Percentiles rank a stretch among this genome's conserved stretches.
phyloP scores from a whole-genome alignment of 495 filamentous ascomycete genomes.

The Aspergillus taichungensis region DNA sequence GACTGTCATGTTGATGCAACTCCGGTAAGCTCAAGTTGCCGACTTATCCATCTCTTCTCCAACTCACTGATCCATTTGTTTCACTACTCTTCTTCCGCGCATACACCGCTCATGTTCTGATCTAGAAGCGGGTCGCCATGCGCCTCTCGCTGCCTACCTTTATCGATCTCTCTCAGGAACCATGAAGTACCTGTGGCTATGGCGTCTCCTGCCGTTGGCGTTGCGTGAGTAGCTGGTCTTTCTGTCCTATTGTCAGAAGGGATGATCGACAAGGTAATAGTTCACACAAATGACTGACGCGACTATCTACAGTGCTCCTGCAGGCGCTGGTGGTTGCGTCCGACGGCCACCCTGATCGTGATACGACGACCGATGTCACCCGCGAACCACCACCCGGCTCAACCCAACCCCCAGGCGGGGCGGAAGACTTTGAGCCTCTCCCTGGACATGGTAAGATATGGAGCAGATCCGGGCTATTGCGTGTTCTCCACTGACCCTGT shows the following conservation, averaged over 20 bases:
- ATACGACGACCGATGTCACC: constrained; percentile 12
- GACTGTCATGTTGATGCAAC: not conserved
- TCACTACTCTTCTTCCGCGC: not conserved
- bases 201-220: constrained; percentile 30
- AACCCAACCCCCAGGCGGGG: constrained; percentile 8
- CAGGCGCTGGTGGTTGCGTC: constrained; percentile 24
- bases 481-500: constrained; percentile 2
- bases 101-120: constrained; percentile 2
- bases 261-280: constrained; percentile 21
- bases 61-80: not conserved
- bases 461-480: not conserved
- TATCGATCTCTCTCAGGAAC: constrained; percentile 18
- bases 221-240: constrained; percentile 26
- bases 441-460: constrained; percentile 27
- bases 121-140: constrained; percentile 28
- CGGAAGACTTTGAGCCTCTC: constrained; percentile 11
- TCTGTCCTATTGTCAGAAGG: constrained; percentile 27
- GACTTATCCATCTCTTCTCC: not conserved
- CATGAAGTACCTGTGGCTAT: constrained; percentile 33
- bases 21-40: not conserved
- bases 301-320: constrained; percentile 23
- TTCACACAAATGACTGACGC: not conserved
- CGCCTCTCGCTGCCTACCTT: constrained; percentile 19
- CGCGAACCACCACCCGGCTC: constrained; percentile 11
- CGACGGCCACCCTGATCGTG: constrained; percentile 11